These are phyloP conservation scores for Bromus sterilis DNA, from an alignment of 176 grass and related monocot species.

Conservation along the genomic window DNA sequence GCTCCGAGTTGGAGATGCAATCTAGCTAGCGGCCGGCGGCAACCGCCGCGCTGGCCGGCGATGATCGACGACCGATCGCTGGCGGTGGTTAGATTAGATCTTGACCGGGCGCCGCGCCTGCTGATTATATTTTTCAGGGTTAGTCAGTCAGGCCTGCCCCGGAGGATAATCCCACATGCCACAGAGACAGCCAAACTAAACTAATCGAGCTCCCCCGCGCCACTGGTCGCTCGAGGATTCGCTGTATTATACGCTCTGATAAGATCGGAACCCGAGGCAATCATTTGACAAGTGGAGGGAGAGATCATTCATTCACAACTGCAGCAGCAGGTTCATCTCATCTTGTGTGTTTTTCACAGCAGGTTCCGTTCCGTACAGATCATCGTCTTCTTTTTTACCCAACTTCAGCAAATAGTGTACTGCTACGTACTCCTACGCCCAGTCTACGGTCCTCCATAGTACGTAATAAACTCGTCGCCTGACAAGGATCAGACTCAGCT, in stretches of 20 bases:
- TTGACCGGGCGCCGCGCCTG: neutral
- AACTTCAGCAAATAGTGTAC: too few relatives aligned
- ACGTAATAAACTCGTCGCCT: neutral
- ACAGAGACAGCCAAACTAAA: neutral
- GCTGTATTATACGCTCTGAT: neutral
- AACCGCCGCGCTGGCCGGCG: too few relatives aligned
- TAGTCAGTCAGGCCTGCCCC: neutral
- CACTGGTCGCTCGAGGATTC: neutral
- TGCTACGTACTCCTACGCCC: too few relatives aligned
- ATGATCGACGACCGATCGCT: neutral
- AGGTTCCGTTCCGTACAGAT: neutral
- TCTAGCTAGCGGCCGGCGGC: too few relatives aligned
- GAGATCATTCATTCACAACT: too few relatives aligned
- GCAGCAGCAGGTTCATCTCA: neutral
- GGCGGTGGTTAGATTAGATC: neutral
- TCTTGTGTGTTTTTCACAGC: neutral
- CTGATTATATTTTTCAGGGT: neutral
- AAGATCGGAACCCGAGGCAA: slow-evolving; percentile 1
- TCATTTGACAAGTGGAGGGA: neutral
- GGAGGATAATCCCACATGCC: neutral
- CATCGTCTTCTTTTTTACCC: too few relatives aligned
- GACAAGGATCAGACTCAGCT: neutral
- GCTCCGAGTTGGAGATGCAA: neutral
- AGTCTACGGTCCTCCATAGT: neutral
- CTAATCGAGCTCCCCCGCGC: neutral